Evolutionary conservation across 2,329 filamentous ascomycete species (phyloP).

Genomic region (Conoideocrella luteorostrata): DNA sequence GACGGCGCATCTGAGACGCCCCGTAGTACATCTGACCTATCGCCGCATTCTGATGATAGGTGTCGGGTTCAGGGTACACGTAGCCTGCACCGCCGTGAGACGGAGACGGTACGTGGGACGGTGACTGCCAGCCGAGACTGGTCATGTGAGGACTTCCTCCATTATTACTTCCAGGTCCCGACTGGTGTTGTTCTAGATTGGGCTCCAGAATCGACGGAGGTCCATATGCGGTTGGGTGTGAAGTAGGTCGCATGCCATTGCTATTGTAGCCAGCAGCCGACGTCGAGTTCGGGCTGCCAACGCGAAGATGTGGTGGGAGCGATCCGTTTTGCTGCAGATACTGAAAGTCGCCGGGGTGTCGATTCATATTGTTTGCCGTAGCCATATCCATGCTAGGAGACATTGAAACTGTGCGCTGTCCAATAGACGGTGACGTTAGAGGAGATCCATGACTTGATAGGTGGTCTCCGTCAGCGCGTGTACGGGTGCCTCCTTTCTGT

Average conservation of each 20-base stretch:
- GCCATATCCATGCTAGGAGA: conserved; percentile 73
- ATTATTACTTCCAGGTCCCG: conserved; percentile 62
- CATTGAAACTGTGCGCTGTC: conserved; percentile 70
- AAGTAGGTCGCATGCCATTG: conserved; percentile 62
- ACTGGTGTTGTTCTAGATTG: conserved; percentile 69
- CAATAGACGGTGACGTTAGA: conserved; percentile 74
- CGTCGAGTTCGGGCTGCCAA: conserved; percentile 64
- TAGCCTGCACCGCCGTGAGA: conserved; percentile 63
- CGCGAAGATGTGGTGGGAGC: conserved; percentile 76
- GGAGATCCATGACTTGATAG: conserved; percentile 68
- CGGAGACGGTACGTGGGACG: conserved; percentile 65
- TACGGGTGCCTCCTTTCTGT: conserved; percentile 33
- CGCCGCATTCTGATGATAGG: conserved; percentile 52
- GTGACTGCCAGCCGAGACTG: conserved; percentile 79
- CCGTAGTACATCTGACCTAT: conserved; percentile 69
- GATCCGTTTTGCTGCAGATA: conserved; percentile 70
- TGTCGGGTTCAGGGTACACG: conserved; percentile 78
- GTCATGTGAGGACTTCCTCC: conserved; percentile 80
- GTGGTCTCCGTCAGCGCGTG: conserved; percentile 64
- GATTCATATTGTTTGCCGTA: conserved; percentile 59
- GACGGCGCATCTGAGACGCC: conserved; percentile 58
- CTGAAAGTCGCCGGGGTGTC: conserved; percentile 56
- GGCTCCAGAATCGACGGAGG: conserved; percentile 82
- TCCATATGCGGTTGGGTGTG: conserved; percentile 77
- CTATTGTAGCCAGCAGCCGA: conserved; percentile 46